phyloP scores from a whole-genome alignment of 2,329 filamentous ascomycete species.

The Venturia oleaginea region DNA sequence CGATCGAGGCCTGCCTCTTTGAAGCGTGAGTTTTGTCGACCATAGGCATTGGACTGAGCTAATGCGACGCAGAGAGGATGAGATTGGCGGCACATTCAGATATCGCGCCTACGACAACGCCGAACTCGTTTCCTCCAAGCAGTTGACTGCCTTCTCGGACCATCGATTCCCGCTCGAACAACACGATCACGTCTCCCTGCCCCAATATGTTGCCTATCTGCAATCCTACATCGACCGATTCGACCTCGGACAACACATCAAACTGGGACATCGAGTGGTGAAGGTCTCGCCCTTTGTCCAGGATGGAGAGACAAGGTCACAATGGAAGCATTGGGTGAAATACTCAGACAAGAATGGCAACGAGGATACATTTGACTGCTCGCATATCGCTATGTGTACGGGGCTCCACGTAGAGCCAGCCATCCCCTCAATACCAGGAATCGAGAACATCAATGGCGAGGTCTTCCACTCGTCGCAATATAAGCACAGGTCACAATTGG shows the following conservation, averaged over 20 bases:
- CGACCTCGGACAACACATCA: constrained; percentile 20
- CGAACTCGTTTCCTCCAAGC: constrained; percentile 43
- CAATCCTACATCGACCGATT: constrained; percentile 23
- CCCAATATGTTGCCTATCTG: constrained; percentile 26
- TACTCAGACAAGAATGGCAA: constrained; percentile 18
- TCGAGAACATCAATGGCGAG: constrained; percentile 21
- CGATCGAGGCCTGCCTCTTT: constrained; percentile 37
- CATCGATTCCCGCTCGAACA: constrained; percentile 34
- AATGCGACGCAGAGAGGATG: constrained; percentile 24
- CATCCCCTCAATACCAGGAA: constrained; percentile 22
- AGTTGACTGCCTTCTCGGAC: constrained; percentile 43
- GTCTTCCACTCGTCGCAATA: constrained; percentile 25
- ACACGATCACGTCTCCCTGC: constrained; percentile 27
- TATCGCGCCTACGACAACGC: constrained; percentile 41
- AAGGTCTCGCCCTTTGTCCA: constrained; percentile 17
- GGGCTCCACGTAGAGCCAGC: constrained; percentile 26
- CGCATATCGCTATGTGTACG: constrained; percentile 24
- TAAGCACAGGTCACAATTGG: constrained; percentile 23
- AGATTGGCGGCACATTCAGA: constrained; percentile 40
- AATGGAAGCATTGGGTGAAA: constrained; percentile 24
- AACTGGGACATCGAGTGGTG: constrained; percentile 22
- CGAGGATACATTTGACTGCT: constrained; percentile 22
- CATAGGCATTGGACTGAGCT: not conserved
- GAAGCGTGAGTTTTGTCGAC: constrained; percentile 26
- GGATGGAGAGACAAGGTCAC: constrained; percentile 15